phyloP scores from a whole-genome alignment of 441 rosid genomes.

The Populus hybrid region DNA sequence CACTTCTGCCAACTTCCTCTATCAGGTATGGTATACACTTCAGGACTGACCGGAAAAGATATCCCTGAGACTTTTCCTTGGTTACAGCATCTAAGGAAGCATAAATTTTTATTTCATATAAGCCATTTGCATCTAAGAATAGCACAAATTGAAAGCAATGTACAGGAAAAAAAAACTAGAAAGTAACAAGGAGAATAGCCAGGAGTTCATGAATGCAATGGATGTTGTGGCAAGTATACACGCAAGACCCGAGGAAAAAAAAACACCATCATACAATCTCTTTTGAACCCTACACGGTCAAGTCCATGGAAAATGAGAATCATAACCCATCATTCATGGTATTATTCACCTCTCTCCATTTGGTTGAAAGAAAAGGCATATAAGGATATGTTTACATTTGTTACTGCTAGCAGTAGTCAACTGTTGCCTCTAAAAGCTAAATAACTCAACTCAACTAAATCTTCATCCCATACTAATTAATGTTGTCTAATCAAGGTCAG shows the following conservation, averaged over 20 bases:
- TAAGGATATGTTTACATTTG: background rate
- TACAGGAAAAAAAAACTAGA: background rate
- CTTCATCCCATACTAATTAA: background rate
- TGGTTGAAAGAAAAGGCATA: background rate
- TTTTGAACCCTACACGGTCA: background rate
- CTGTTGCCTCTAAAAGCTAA: background rate
- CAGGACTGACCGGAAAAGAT: conserved; percentile 90
- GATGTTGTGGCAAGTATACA: conserved; percentile 1
- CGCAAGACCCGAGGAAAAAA: background rate
- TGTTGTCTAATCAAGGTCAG: background rate
- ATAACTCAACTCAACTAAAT: background rate
- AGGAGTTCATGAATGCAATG: background rate
- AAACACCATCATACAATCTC: background rate
- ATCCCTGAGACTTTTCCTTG: conserved; percentile 97
- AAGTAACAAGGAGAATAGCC: background rate
- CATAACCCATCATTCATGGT: background rate
- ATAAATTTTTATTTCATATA: conserved; percentile 21
- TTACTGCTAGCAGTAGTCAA: background rate
- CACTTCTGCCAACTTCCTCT: conserved; percentile 98
- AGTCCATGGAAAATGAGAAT: background rate
- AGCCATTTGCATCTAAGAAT: conserved; percentile 18
- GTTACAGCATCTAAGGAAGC: conserved; percentile 81
- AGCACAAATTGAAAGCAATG: conserved; percentile 4
- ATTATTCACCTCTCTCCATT: background rate
- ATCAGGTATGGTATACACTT: conserved; percentile 97